Evolutionary conservation across 179 eudicot species (phyloP).

Genomic region (Spergularia azorica): DNA sequence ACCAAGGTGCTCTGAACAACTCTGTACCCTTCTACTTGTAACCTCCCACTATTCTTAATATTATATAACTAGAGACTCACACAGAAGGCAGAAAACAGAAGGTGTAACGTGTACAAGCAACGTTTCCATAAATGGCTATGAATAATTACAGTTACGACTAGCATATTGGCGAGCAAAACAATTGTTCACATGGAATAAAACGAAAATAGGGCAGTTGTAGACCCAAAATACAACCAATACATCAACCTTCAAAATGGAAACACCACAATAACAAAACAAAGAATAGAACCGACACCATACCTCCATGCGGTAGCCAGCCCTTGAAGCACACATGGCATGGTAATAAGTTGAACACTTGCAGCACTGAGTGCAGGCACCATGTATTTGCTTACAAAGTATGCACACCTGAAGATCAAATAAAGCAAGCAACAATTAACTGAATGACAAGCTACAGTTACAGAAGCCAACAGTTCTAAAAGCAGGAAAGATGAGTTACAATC

Average conservation of each 20-base stretch:
- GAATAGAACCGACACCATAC: slow-evolving; percentile 33
- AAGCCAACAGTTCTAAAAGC: neutral
- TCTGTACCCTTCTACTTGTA: no score
- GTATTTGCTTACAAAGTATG: slow-evolving; percentile 95
- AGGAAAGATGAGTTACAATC: neutral
- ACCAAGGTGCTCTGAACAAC: neutral
- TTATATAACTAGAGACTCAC: no score
- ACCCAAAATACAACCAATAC: neutral
- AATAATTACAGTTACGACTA: neutral
- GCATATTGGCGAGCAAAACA: neutral
- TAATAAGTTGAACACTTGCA: slow-evolving; percentile 95
- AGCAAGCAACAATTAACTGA: slow-evolving; percentile 17
- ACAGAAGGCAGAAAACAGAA: no score
- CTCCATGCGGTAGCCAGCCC: slow-evolving; percentile 99
- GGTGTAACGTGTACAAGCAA: no score
- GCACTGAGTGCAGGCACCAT: slow-evolving; percentile 98
- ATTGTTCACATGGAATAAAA: neutral
- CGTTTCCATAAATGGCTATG: neutral
- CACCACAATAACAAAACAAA: neutral
- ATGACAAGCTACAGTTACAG: neutral
- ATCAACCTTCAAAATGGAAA: neutral
- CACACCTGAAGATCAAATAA: slow-evolving; percentile 65
- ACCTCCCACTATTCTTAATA: no score
- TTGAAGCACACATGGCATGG: slow-evolving; percentile 98
- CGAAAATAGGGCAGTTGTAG: neutral